Evolutionary conservation across 1,284 basidiomycete genomes (phyloP).

Genomic region (Tetrapyrgos nigripes): DNA sequence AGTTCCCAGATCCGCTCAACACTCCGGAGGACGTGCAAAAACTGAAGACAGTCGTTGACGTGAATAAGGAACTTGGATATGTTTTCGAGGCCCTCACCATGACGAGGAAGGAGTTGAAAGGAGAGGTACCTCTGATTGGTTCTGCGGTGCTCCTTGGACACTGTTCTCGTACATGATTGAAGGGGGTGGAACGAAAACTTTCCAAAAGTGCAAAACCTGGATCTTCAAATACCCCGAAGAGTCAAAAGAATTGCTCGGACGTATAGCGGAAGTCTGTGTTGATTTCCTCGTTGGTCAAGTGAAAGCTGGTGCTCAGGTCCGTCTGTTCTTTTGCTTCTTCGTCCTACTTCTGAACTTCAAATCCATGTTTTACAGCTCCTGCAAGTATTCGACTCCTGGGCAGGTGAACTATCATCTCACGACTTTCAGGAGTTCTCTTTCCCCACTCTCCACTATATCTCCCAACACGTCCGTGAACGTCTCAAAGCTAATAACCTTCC

Average conservation of each 20-base stretch:
- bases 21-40: conserved; percentile 76
- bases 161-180: conserved; percentile 97
- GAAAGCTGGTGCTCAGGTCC: conserved; percentile 90
- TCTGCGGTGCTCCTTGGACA: conserved; percentile 96
- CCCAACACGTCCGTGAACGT: conserved; percentile 63
- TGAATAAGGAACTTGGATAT: conserved; percentile 86
- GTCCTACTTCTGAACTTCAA: neutral
- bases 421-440: conserved; percentile 84
- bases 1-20: conserved; percentile 84
- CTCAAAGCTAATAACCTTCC: conserved; percentile 64
- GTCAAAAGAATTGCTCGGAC: conserved; percentile 75
- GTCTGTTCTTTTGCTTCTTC: conserved; percentile 22
- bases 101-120: conserved; percentile 79
- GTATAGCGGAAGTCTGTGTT: conserved; percentile 85
- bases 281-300: conserved; percentile 92
- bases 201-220: conserved; percentile 92
- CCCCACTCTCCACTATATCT: conserved; percentile 70
- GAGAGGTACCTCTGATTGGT: conserved; percentile 93
- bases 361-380: conserved; percentile 63
- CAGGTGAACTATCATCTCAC: conserved; percentile 86
- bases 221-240: conserved; percentile 88
- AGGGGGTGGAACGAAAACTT: conserved; percentile 89
- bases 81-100: conserved; percentile 90
- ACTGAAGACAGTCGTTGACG: conserved; percentile 71
- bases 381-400: conserved; percentile 97